Base-by-base conservation (phyloP, 2,329 filamentous ascomycete species). In the Pestalotiopsis sp. region DNA sequence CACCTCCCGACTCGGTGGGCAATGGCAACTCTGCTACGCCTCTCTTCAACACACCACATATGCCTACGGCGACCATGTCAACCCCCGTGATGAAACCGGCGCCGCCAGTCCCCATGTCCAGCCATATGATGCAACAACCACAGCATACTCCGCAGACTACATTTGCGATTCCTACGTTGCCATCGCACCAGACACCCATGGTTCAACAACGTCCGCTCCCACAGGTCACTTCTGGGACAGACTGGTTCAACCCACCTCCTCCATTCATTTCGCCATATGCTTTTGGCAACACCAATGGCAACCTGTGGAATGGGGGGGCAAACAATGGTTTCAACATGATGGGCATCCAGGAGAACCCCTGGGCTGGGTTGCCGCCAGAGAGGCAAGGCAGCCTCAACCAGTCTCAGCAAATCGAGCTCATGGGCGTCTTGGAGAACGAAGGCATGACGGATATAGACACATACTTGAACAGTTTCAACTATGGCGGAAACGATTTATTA, bases 371-470 rank as follows among this genome's bases (percentile, higher is more conserved):
- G n/a, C 76, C 79, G 3, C 79, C 82, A 31, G 87, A 87, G 76
- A 87, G 85, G 69, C 89, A 89, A 74, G 93, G 90, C 72, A 92
- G 86, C 69, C 83, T 97, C 39, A 95, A 90, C 69, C 91, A 94
- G 71, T 88, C 93, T 75, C 93, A 97, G 79, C 93, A 96, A 80
- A 82, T 91, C 71, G 93, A 97, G 82, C 83, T 97, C 49, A 94
- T 97, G 92, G 89, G 91, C 67, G 90, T 90, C 63, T 85, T 97
- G 41, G 92, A 96, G 78, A 92, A 84, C 73, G 88, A 91, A 72
- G 90, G 89, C 0, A 81, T 90, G 76, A 83, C 82, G 31, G 89
- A 91, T 64, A 90, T 91, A 73, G 86, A 91, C 71, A 84, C 84
- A 14, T 88, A 89, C 68, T 79, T 91, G 73, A 88, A 80, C 65